Base-by-base conservation (phyloP, 345 rosid species). In the Euphorbia peplus region DNA sequence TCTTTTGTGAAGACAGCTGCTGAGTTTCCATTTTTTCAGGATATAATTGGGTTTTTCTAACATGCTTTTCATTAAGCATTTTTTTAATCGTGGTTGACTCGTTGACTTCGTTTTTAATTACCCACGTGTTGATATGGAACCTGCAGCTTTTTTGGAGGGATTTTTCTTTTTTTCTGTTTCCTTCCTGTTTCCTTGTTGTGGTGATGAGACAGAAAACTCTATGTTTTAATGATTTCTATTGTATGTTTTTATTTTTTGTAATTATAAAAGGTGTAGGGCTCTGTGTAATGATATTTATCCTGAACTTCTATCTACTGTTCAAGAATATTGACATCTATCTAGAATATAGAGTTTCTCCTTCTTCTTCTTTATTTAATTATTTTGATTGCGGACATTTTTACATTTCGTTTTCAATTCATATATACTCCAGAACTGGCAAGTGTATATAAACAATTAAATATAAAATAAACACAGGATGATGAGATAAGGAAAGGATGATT, bases 71-170 rank as follows among this genome's bases (percentile, higher is more conserved):
- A 11, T 50, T 19, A 18, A 2, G 26, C 44, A 21, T 29, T 24
- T 25, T 62, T 42, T 63, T 44, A 24, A 5, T 48, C 54, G 22
- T 26, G 55, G 67, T 46, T 63, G 67, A 63, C 67, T 4, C 5
- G 67, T 46, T 46, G 67, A 63, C 67, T 55, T 46, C 1, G 39
- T 63, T 63, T 55, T 44, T 11, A 61, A 12, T 44, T 46, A 63
- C 54, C 24, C 55, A 28, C 67, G 39, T 63, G 67, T 11, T 63
- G 24, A 58, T 58, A 59, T 59, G 44, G 22, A 59, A 59, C 63
- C 44, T 18, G 63, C 42, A 30, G 63, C 7, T 1, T 59, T 59
- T 59, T 59, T 59, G 37, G n/a, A 58, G 22, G 62, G 13, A 12
- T 56, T 15, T 56, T 8, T 14, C 4, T 52, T 4, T 56, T 24